Evolutionary conservation across 768 basidiomycete species (phyloP), one percentile per base, ranked within the genome.

Genomic region (Boletus coccyginus): DNA sequence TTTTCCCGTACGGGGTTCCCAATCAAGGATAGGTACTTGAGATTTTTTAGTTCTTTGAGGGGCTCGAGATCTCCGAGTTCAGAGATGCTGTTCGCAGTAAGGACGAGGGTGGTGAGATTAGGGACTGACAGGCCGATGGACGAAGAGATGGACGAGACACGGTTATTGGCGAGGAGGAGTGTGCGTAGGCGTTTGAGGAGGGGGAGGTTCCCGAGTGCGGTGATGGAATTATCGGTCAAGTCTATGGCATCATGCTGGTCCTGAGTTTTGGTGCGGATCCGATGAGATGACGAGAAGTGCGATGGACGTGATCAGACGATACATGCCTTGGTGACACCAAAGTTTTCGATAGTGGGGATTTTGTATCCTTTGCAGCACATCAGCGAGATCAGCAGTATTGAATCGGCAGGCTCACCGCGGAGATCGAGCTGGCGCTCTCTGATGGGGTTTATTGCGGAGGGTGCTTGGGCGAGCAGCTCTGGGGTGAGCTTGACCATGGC

Each of bases 201-300:
- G 6, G 94, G 94, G 29, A 96, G 75, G 75, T 95, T 95, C 62
- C 90, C 88, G 19, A 96, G 82, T 4, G 81, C 79, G 61, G 83
- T 73, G 75, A 96, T 86, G 43, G 89, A 84, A 70, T 96, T 96
- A 77, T 96, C 94, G 55, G 94, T 94, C 58, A 95, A 80, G 78
- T 96, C 94, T 70, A 96, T 91, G 59, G 88, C 84, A 81, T 96
- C 94, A 68, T 95, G 88, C 75, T 93, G 90, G 77, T 96, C 94
- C 90, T 94, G 65, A 31, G 24, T 46, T 24, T 3, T 21, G 13
- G 40, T 48, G 52, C 54, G 52, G 35, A 50, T 60, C 55, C 42
- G 42, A 59, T 67, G 44, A 66, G 66, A 48, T 40, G 33, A 55
- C 47, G 45, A 50, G 54, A 33, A 46, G 13, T 49, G 40, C 39